Conservation (phyloP, 2,329 filamentous ascomycete genomes). For the Stemphylium lycopersici region DNA sequence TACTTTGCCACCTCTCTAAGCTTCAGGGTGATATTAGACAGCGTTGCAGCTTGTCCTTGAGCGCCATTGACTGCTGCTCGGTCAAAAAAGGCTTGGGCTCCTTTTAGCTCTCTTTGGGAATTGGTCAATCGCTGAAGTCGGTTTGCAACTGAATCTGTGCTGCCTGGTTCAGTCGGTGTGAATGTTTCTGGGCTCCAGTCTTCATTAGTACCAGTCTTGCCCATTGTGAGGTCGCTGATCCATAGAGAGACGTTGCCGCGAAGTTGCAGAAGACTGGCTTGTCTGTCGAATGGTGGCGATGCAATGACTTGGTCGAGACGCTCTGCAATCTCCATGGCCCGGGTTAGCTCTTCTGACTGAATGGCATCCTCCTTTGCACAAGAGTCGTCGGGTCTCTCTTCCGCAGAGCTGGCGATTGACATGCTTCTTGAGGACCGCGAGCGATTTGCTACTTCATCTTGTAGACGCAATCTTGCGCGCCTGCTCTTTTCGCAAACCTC, state of each 20-base stretch:
- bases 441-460: conserved; percentile 3
- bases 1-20: conserved; percentile 6
- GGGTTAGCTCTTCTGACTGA: conserved; percentile 59
- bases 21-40: conserved; percentile 28
- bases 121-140: conserved; percentile 19
- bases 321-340: conserved; percentile 67
- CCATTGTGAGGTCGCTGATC: conserved; percentile 69
- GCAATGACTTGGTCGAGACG: conserved; percentile 75
- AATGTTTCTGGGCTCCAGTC: conserved; percentile 21
- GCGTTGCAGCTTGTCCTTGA: conserved; percentile 13
- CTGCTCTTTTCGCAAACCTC: conserved; percentile 67
- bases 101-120: conserved; percentile 29
- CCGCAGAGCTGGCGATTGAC: conserved; percentile 18
- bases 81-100: conserved; percentile 30
- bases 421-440: conserved; percentile 18
- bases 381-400: conserved; percentile 9
- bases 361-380: conserved; percentile 42
- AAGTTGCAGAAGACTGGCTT: conserved; percentile 69
- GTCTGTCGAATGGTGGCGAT: conserved; percentile 72
- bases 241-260: conserved; percentile 78
- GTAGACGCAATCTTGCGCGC: conserved; percentile 46
- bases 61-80: conserved; percentile 32
- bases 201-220: conserved; percentile 19
- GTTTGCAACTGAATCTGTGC: conserved; percentile 7
- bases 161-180: neutral